Evolutionary conservation across 805 yeast species (phyloP).

Genomic region (Teunomyces cretensis): DNA sequence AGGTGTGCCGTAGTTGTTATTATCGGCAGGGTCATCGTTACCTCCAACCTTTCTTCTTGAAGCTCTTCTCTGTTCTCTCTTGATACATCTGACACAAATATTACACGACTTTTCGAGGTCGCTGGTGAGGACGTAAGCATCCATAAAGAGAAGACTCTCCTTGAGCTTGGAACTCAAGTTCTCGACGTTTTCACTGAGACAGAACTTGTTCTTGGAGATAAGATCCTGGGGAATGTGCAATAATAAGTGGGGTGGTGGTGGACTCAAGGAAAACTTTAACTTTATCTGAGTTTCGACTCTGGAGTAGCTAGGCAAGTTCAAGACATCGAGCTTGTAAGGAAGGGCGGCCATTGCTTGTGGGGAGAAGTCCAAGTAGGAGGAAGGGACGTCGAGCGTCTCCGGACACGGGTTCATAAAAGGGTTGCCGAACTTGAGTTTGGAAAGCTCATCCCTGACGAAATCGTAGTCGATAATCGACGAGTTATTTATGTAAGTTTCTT

Average conservation of each 20-base stretch:
- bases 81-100: conserved; percentile 85
- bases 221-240: conserved; percentile 85
- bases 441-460: conserved; percentile 46
- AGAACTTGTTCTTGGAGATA: conserved; percentile 82
- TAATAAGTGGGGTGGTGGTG: conserved; percentile 72
- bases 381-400: conserved; percentile 26
- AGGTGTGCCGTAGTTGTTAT: conserved; percentile 7
- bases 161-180: conserved; percentile 40
- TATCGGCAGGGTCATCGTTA: conserved; percentile 9
- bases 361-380: conserved; percentile 39
- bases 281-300: conserved; percentile 97
- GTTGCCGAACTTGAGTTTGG: conserved; percentile 56
- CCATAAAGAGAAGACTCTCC: conserved; percentile 62
- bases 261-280: conserved; percentile 62
- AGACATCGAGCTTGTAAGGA: conserved; percentile 52
- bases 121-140: conserved; percentile 75
- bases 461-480: conserved; percentile 35
- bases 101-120: conserved; percentile 52
- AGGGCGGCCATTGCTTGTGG: conserved; percentile 33
- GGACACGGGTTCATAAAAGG: conserved; percentile 38
- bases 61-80: conserved; percentile 92
- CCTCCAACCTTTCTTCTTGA: conserved; percentile 81
- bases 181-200: conserved; percentile 53
- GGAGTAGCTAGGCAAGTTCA: conserved; percentile 73
- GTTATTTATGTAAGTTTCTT: neutral